Conservation (phyloP, 805 yeast species). For the Barnettozyma wickerhamii region DNA sequence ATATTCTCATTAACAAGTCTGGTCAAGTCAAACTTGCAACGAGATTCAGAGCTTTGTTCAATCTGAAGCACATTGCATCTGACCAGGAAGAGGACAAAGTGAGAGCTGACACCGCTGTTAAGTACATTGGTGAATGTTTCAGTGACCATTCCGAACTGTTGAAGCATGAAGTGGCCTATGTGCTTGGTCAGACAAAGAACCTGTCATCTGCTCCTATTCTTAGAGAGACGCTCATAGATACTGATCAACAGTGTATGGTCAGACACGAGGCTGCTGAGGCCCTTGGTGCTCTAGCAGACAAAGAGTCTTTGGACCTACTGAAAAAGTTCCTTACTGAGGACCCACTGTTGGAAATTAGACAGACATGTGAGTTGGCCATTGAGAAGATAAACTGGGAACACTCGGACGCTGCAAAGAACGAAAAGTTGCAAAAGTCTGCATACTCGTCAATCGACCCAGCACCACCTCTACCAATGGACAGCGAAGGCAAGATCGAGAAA, state of each 20-base stretch:
- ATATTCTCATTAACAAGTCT: slow-evolving; percentile 55
- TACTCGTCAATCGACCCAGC: slow-evolving; percentile 96
- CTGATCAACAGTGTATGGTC: slow-evolving; percentile 86
- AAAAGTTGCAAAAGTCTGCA: slow-evolving; percentile 67
- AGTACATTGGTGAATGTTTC: slow-evolving; percentile 83
- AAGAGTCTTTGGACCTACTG: slow-evolving; percentile 62
- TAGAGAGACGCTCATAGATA: slow-evolving; percentile 62
- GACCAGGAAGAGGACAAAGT: slow-evolving; percentile 51
- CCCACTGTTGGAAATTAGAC: slow-evolving; percentile 83
- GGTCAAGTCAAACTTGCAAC: slow-evolving; percentile 76
- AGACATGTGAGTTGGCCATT: slow-evolving; percentile 96
- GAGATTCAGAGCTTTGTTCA: slow-evolving; percentile 92
- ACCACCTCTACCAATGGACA: slow-evolving; percentile 81
- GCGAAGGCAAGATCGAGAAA: slow-evolving; percentile 56
- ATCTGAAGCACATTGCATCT: slow-evolving; percentile 79
- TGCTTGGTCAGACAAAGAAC: slow-evolving; percentile 92
- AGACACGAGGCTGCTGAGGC: slow-evolving; percentile 99
- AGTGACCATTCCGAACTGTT: slow-evolving; percentile 77
- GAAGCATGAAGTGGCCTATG: slow-evolving; percentile 98
- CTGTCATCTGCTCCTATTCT: slow-evolving; percentile 70
- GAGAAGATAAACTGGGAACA: slow-evolving; percentile 93
- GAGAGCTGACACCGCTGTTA: slow-evolving; percentile 63
- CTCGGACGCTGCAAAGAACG: slow-evolving; percentile 59
- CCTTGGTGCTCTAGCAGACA: slow-evolving; percentile 90
- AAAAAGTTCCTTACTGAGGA: slow-evolving; percentile 63